A percentile compares a stretch with the other conserved stretches of the same genome.
Conservation (phyloP, 2,329 filamentous ascomycete genomes). For the Alternaria sp. region DNA sequence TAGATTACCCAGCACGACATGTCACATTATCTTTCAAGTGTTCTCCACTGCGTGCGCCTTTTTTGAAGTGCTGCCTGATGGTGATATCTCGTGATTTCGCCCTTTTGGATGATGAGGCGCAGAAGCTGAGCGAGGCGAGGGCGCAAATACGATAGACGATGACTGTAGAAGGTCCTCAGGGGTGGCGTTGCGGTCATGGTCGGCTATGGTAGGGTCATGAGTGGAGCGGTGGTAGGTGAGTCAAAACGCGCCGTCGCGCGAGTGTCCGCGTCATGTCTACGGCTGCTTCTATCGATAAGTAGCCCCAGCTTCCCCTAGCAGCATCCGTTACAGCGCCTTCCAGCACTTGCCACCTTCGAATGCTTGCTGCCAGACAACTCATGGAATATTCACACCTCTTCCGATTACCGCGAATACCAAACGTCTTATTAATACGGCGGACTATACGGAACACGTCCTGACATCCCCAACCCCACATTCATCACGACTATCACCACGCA, state of each 20-base stretch:
- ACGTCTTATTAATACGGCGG: slow-evolving; percentile 38
- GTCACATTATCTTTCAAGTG: background rate
- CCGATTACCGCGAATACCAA: slow-evolving; percentile 31
- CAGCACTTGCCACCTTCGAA: slow-evolving; percentile 38
- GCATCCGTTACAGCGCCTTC: slow-evolving; percentile 18
- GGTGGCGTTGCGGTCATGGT: background rate
- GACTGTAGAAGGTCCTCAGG: background rate
- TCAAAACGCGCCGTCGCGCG: slow-evolving; percentile 21
- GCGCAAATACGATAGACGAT: slow-evolving; percentile 10
- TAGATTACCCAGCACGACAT: slow-evolving; percentile 1
- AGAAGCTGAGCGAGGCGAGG: slow-evolving; percentile 1
- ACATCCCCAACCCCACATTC: slow-evolving; percentile 18
- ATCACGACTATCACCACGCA: slow-evolving; percentile 19
- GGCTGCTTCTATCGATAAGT: slow-evolving; percentile 26
- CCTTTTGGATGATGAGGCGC: slow-evolving; percentile 19
- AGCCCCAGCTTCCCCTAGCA: slow-evolving; percentile 22
- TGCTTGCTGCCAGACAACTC: slow-evolving; percentile 38
- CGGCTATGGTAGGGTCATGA: background rate
- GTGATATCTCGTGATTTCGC: slow-evolving; percentile 31
- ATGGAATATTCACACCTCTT: slow-evolving; percentile 43
- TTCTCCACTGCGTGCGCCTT: background rate
- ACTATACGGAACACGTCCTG: slow-evolving; percentile 29
- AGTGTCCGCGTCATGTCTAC: slow-evolving; percentile 20
- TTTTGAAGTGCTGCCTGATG: background rate
- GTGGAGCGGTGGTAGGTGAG: slow-evolving; percentile 17